phyloP scores from a whole-genome alignment of 2,329 filamentous ascomycete species.

The Exophiala sp. region DNA sequence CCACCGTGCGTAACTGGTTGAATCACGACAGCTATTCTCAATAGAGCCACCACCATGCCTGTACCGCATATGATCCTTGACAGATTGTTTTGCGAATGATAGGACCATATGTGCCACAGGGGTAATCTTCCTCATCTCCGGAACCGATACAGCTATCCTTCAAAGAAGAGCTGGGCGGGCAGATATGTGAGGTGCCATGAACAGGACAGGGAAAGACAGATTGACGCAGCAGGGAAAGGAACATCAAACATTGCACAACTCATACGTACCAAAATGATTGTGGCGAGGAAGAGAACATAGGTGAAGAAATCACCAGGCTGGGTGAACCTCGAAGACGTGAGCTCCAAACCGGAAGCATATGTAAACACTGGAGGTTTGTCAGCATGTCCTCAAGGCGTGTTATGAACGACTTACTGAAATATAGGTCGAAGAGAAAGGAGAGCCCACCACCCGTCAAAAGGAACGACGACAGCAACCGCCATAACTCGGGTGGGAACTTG shows the following conservation, averaged over 20 bases:
- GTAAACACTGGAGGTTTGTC: conserved; percentile 58
- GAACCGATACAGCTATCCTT: conserved; percentile 71
- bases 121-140: conserved; percentile 78
- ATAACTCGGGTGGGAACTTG: conserved; percentile 57
- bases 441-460: conserved; percentile 55
- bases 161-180: conserved; percentile 65
- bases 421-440: conserved; percentile 67
- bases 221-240: conserved; percentile 9
- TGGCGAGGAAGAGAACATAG: conserved; percentile 71
- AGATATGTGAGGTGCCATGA: conserved; percentile 64
- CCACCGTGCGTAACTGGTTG: conserved; percentile 58
- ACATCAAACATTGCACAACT: conserved; percentile 29
- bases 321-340: conserved; percentile 65
- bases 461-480: conserved; percentile 58
- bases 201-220: conserved; percentile 14
- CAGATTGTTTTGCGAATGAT: conserved; percentile 62
- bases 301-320: conserved; percentile 75
- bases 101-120: conserved; percentile 59
- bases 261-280: conserved; percentile 72
- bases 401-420: conserved; percentile 55
- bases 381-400: conserved; percentile 31
- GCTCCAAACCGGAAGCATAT: conserved; percentile 73
- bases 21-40: conserved; percentile 59
- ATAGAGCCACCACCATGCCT: conserved; percentile 74
- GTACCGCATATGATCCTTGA: conserved; percentile 61